Percentiles rank a stretch among this genome's conserved stretches.
phyloP scores from a whole-genome alignment of 2,329 filamentous ascomycete genomes.

The Gyromitra esculenta region DNA sequence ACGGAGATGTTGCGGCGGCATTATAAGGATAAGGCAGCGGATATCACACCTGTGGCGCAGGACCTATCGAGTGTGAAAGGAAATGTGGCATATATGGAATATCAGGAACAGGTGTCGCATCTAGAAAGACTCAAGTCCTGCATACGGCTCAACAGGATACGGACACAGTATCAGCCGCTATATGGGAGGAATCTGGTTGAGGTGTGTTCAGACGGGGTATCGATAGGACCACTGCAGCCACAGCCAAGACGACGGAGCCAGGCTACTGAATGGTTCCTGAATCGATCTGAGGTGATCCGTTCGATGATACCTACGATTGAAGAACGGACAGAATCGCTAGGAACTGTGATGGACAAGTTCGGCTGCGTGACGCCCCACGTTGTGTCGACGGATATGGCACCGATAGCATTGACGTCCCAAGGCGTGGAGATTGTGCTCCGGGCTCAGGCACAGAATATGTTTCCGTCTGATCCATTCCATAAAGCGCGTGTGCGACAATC shows the following conservation, averaged over 20 bases:
- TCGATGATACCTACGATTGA: conserved; percentile 78
- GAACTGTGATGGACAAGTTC: conserved; percentile 83
- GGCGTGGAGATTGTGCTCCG: conserved; percentile 69
- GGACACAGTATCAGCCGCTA: conserved; percentile 80
- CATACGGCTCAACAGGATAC: conserved; percentile 81
- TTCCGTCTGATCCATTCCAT: conserved; percentile 83
- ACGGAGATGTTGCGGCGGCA: conserved; percentile 54
- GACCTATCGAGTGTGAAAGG: conserved; percentile 54
- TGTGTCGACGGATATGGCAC: conserved; percentile 79
- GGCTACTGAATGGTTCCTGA: conserved; percentile 78
- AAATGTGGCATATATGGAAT: conserved; percentile 77
- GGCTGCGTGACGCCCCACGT: conserved; percentile 91
- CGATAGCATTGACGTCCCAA: conserved; percentile 71
- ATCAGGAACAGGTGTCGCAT: conserved; percentile 72
- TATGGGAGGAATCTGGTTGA: conserved; percentile 84
- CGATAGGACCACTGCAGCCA: conserved; percentile 69
- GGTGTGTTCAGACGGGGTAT: conserved; percentile 72
- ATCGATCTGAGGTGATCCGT: conserved; percentile 71
- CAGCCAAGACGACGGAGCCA: conserved; percentile 70
- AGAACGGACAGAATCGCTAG: conserved; percentile 76
- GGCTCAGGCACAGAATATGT: conserved; percentile 64
- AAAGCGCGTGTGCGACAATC: conserved; percentile 90
- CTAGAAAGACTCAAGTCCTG: conserved; percentile 83
- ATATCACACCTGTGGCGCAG: conserved; percentile 60
- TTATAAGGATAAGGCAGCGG: conserved; percentile 58